phyloP scores from a whole-genome alignment of 1,284 basidiomycete genomes.

The Marasmius tenuissimus region DNA sequence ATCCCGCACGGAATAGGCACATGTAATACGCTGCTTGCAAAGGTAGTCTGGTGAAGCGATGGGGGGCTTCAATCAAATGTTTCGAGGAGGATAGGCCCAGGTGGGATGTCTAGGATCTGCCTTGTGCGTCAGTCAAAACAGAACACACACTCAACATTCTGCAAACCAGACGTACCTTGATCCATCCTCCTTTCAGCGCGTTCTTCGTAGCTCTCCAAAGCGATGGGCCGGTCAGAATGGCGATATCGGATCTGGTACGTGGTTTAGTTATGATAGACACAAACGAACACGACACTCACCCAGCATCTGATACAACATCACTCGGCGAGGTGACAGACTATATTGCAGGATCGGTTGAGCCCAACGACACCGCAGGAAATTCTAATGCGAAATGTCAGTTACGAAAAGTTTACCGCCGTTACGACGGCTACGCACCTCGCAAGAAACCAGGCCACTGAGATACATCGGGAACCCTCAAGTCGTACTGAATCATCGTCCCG shows the following conservation, averaged over 20 bases:
- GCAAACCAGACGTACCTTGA: constrained; percentile 35
- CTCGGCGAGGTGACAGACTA: constrained; percentile 61
- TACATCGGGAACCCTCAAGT: constrained; percentile 30
- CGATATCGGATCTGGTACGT: constrained; percentile 56
- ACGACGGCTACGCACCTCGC: constrained; percentile 45
- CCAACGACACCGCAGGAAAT: constrained; percentile 66
- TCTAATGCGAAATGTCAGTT: constrained; percentile 27
- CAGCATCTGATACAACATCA: constrained; percentile 43
- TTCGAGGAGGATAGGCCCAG: constrained; percentile 34
- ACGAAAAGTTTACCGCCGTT: not conserved
- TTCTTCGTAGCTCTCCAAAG: constrained; percentile 56
- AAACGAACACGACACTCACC: constrained; percentile 30
- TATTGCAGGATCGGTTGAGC: constrained; percentile 65
- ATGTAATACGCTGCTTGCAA: constrained; percentile 43
- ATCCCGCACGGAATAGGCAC: not conserved
- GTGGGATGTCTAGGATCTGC: constrained; percentile 48
- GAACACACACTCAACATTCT: constrained; percentile 3
- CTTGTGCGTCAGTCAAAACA: not conserved
- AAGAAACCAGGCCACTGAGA: constrained; percentile 64
- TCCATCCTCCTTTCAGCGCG: constrained; percentile 59
- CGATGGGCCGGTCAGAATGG: constrained; percentile 51
- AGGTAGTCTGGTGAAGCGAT: constrained; percentile 25
- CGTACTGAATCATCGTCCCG: constrained; percentile 61
- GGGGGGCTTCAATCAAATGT: constrained; percentile 16
- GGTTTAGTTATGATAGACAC: no score